Percentiles rank a stretch among this genome's conserved stretches.
Conservation (phyloP, 345 rosid species). For the sweet orange (Citrus sinensis) region DVS_A1.0 CM039165.1:34131501-34132000, state of each 20-base stretch:
- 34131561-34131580: background rate
- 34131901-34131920: conserved; percentile 12
- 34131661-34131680: background rate
- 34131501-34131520: too few species aligned
- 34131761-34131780: background rate
- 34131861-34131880: conserved; percentile 22
- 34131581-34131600: background rate
- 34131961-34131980: background rate
- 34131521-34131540: background rate
- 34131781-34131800: background rate
- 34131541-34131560: background rate
- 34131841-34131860: conserved; percentile 19
- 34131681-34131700: conserved; percentile 17
- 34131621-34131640: too few species aligned
- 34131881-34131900: conserved; percentile 21
- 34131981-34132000: too few species aligned
- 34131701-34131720: conserved; percentile 18
- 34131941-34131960: background rate
- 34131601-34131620: background rate
- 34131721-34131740: conserved; percentile 26
- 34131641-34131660: background rate
- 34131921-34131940: conserved; percentile 1
- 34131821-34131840: conserved; percentile 32
- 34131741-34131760: conserved; percentile 1
- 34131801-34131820: conserved; percentile 21